Conservation (phyloP, 192 early-diverging fungal species). For the Spizellomyces punctatus region DNA sequence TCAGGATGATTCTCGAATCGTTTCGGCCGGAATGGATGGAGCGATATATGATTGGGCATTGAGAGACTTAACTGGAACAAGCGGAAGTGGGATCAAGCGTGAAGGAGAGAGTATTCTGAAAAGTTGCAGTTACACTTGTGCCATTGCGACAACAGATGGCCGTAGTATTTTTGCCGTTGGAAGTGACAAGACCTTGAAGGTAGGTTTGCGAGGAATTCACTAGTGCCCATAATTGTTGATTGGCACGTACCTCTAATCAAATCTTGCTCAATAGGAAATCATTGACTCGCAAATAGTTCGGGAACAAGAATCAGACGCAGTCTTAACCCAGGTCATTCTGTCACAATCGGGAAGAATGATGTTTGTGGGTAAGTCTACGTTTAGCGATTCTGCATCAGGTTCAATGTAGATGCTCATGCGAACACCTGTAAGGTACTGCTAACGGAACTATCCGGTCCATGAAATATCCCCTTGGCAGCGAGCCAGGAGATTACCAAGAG, state of each 20-base stretch:
- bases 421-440: slow-evolving; percentile 42
- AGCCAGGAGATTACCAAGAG: slow-evolving; percentile 57
- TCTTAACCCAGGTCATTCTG: slow-evolving; percentile 56
- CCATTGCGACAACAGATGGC: slow-evolving; percentile 51
- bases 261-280: slow-evolving; percentile 49
- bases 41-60: slow-evolving; percentile 65
- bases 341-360: slow-evolving; percentile 67
- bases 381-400: background rate
- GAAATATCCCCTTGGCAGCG: slow-evolving; percentile 55
- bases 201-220: background rate
- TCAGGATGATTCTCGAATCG: slow-evolving; percentile 55
- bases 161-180: slow-evolving; percentile 61
- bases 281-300: slow-evolving; percentile 58
- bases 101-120: slow-evolving; percentile 64
- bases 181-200: slow-evolving; percentile 61
- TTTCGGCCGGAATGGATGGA: slow-evolving; percentile 62
- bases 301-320: slow-evolving; percentile 54
- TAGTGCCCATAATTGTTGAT: background rate
- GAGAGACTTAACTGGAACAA: slow-evolving; percentile 45
- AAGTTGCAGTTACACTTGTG: slow-evolving; percentile 59
- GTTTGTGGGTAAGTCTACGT: slow-evolving; percentile 49
- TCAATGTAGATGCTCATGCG: background rate
- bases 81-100: slow-evolving; percentile 48
- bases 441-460: slow-evolving; percentile 57
- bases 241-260: background rate